Evolutionary conservation across 257 asterid species (phyloP).

Genomic region (Solanum rostratum): DNA sequence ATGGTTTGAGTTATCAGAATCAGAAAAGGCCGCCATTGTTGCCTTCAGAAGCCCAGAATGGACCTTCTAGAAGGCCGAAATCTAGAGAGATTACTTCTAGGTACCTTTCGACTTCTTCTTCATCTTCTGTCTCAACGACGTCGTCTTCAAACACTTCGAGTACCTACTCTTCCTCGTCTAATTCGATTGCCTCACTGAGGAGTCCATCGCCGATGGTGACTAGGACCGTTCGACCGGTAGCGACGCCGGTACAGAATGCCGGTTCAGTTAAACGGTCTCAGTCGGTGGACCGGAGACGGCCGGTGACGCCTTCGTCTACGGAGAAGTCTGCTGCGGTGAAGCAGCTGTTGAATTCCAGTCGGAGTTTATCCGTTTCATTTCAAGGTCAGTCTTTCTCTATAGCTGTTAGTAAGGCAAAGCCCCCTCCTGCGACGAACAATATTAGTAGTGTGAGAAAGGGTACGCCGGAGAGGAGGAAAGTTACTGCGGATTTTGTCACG

Average conservation of each 20-base stretch:
- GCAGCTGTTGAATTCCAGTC: constrained; percentile 44
- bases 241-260: constrained; percentile 13
- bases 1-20: constrained; percentile 8
- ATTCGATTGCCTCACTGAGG: constrained; percentile 32
- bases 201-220: constrained; percentile 39
- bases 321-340: constrained; percentile 53
- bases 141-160: constrained; percentile 43
- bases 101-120: constrained; percentile 44
- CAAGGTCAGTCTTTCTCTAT: constrained; percentile 63
- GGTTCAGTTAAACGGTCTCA: constrained; percentile 8
- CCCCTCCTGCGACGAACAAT: constrained; percentile 30
- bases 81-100: constrained; percentile 53
- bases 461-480: constrained; percentile 68
- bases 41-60: constrained; percentile 49
- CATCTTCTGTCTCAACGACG: constrained; percentile 59
- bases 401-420: constrained; percentile 48
- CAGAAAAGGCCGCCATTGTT: constrained; percentile 52
- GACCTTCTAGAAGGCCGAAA: constrained; percentile 41
- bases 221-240: constrained; percentile 8
- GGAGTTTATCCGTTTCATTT: constrained; percentile 75
- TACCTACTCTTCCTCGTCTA: constrained; percentile 10
- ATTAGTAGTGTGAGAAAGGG: constrained; percentile 31
- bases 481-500: constrained; percentile 7
- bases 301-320: constrained; percentile 28
- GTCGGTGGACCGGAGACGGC: constrained; percentile 25